These are phyloP conservation scores for Chlamydomonas sphaeroides DNA, from an alignment of 139 green algal genomes.

Conservation along the genomic window DNA sequence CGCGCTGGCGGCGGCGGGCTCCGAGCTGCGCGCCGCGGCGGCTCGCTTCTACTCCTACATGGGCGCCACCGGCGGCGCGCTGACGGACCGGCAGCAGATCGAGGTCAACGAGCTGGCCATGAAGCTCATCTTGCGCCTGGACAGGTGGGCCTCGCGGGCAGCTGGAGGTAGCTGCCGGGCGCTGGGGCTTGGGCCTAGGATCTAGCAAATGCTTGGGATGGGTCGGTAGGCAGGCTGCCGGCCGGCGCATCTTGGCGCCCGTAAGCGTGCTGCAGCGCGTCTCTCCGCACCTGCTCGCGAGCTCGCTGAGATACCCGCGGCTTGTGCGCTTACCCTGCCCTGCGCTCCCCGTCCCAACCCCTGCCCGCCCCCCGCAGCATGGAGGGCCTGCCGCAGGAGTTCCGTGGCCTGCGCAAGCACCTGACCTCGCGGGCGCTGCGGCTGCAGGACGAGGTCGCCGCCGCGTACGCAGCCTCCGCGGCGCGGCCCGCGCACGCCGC, in stretches of 20 bases:
- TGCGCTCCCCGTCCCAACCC: not conserved
- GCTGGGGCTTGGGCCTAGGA: too few species aligned
- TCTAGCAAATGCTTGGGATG: too few species aligned
- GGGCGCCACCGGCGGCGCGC: not conserved
- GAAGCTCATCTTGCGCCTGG: conserved; percentile 47
- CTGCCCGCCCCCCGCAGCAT: not conserved
- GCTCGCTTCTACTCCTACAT: conserved; percentile 16
- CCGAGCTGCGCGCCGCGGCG: not conserved
- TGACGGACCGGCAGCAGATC: conserved; percentile 44
- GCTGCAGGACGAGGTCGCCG: conserved; percentile 48
- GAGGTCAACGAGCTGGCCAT: conserved; percentile 60
- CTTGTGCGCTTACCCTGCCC: not conserved
- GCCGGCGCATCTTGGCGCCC: too few species aligned
- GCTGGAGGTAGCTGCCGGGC: not conserved
- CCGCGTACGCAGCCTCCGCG: conserved; percentile 12
- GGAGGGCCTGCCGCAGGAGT: conserved; percentile 38
- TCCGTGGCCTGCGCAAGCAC: conserved; percentile 47
- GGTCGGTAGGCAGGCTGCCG: too few species aligned
- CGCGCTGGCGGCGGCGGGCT: not conserved
- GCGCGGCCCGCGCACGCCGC: not conserved
- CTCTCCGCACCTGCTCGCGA: too few species aligned
- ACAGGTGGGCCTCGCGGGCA: conserved; percentile 35
- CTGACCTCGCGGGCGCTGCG: conserved; percentile 38
- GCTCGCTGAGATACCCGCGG: not conserved
- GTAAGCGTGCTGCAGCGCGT: too few species aligned